A percentile compares a stretch with the other conserved stretches of the same genome.
phyloP scores from a whole-genome alignment of 2,329 filamentous ascomycete species.

The Cadophora sp. region DNA sequence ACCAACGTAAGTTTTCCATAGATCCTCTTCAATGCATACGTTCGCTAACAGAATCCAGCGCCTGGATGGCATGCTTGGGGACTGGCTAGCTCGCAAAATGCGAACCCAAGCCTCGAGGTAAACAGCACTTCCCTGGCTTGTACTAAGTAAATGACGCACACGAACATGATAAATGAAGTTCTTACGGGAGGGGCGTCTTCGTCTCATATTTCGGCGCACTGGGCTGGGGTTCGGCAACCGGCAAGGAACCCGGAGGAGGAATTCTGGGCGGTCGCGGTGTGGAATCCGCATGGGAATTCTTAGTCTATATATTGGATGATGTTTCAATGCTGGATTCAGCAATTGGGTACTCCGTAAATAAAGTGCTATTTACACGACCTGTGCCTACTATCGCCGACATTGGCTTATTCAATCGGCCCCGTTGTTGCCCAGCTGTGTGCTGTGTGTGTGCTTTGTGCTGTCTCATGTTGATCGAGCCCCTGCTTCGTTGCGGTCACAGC shows the following conservation, averaged over 20 bases:
- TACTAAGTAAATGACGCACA: slow-evolving; percentile 42
- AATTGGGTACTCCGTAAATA: slow-evolving; percentile 25
- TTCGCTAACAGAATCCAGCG: slow-evolving; percentile 56
- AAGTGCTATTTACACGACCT: slow-evolving; percentile 1
- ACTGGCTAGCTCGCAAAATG: slow-evolving; percentile 78
- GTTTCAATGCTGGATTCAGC: slow-evolving; percentile 12
- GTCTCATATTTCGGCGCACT: slow-evolving; percentile 25
- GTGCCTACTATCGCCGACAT: not conserved
- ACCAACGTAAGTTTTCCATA: slow-evolving; percentile 65
- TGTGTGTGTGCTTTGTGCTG: slow-evolving; percentile 16
- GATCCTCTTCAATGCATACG: slow-evolving; percentile 10
- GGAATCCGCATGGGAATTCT: slow-evolving; percentile 3
- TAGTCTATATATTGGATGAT: slow-evolving; percentile 36
- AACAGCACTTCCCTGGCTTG: slow-evolving; percentile 19
- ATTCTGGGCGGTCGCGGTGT: slow-evolving; percentile 25
- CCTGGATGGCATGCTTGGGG: slow-evolving; percentile 85
- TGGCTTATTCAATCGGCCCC: not conserved
- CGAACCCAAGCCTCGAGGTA: slow-evolving; percentile 49
- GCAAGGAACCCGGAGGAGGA: slow-evolving; percentile 25
- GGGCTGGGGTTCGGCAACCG: slow-evolving; percentile 7
- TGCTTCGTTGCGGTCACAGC: slow-evolving; percentile 10
- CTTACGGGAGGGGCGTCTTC: slow-evolving; percentile 26
- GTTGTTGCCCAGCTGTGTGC: not conserved
- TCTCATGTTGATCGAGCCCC: slow-evolving; percentile 22
- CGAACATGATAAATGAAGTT: slow-evolving; percentile 41